Evolutionary conservation across 2,329 filamentous ascomycete species (phyloP).

Genomic region (Capronia coronata): DNA sequence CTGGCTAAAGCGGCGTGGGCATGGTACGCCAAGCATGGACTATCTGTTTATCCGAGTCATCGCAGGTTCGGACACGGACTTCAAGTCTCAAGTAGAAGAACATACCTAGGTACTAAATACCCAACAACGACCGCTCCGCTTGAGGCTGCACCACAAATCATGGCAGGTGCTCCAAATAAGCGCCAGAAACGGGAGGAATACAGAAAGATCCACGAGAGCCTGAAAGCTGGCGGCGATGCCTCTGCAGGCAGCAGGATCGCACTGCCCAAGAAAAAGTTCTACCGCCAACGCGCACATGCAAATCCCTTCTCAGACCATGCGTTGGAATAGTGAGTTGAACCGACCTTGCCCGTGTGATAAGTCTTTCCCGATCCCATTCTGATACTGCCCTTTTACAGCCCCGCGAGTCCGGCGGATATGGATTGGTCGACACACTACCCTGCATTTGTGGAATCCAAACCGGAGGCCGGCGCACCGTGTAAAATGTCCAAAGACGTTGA

Average conservation of each 20-base stretch:
- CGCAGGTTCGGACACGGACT: too few relatives aligned
- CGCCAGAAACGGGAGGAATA: conserved; percentile 62
- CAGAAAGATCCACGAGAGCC: conserved; percentile 44
- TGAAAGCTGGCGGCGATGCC: conserved; percentile 23
- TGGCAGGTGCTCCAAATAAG: conserved; percentile 46
- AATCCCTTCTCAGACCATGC: conserved; percentile 96
- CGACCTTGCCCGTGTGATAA: not conserved
- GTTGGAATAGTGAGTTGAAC: conserved; percentile 67
- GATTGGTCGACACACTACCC: conserved; percentile 86
- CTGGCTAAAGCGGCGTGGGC: too few relatives aligned
- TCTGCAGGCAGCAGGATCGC: conserved; percentile 39
- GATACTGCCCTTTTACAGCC: conserved; percentile 47
- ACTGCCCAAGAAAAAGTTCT: conserved; percentile 90
- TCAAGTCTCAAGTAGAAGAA: too few relatives aligned
- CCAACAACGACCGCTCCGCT: not conserved
- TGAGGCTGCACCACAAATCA: too few relatives aligned
- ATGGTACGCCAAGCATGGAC: too few relatives aligned
- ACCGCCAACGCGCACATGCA: conserved; percentile 90
- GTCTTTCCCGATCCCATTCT: not conserved
- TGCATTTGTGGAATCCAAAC: conserved; percentile 51
- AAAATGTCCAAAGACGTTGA: conserved; percentile 65
- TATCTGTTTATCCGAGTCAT: too few relatives aligned
- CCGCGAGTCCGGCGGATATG: conserved; percentile 72
- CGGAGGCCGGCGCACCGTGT: conserved; percentile 30
- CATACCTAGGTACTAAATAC: too few relatives aligned